Evolutionary conservation across 306 rosid species (phyloP).

Genomic region (Quercus berberidifolia): DNA sequence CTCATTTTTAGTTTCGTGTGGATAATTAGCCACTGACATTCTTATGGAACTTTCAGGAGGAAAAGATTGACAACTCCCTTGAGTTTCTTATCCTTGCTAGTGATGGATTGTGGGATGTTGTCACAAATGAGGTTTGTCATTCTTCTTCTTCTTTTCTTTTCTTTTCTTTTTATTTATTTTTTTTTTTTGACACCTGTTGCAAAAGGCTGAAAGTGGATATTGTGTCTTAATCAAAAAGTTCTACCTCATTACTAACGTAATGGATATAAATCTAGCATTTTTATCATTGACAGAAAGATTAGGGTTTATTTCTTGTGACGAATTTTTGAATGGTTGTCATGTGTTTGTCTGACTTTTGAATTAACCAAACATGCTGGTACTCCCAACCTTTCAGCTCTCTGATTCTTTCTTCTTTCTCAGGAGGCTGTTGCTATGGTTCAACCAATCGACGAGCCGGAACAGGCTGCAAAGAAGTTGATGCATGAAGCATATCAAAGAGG

Average conservation of each 20-base stretch:
- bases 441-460: constrained; percentile 77
- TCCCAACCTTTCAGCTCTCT: neutral
- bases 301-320: neutral
- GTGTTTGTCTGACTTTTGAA: neutral
- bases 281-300: neutral
- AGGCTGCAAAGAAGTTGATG: constrained; percentile 84
- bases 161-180: neutral
- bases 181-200: neutral
- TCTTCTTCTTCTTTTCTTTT: neutral
- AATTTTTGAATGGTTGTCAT: neutral
- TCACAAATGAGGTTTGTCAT: constrained; percentile 78
- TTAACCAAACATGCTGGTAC: neutral
- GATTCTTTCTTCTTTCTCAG: constrained; percentile 31
- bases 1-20: constrained; percentile 1
- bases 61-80: constrained; percentile 79
- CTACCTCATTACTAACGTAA: neutral
- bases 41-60: constrained; percentile 59
- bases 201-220: neutral
- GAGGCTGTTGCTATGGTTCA: constrained; percentile 87
- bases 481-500: constrained; percentile 88
- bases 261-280: neutral
- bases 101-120: constrained; percentile 98
- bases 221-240: neutral
- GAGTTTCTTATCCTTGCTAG: constrained; percentile 97
- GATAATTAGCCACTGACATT: neutral